Percentiles rank a stretch among this genome's conserved stretches.
Evolutionary conservation across 495 filamentous ascomycete species (phyloP).

Genomic region (Penicillium canescens): DNA sequence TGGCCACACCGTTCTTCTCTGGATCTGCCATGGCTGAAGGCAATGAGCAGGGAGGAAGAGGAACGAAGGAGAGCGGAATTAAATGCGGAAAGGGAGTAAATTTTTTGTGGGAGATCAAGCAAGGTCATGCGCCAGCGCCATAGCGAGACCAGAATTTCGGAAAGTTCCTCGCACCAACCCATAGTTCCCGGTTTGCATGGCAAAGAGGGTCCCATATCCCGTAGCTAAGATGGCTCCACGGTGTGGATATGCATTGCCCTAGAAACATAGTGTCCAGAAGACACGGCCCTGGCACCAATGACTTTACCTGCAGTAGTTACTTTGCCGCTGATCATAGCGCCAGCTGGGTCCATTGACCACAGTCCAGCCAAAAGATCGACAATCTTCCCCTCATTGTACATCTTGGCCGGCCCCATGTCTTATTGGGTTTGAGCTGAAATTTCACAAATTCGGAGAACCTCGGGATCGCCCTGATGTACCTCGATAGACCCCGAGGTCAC

Average conservation of each 20-base stretch:
- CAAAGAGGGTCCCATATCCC: background rate
- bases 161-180: constrained; percentile 7
- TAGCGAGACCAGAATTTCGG: background rate
- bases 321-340: constrained; percentile 6
- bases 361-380: constrained; percentile 12
- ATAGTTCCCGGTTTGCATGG: constrained; percentile 5
- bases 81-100: background rate
- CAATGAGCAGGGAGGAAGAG: background rate
- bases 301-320: background rate
- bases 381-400: constrained; percentile 6
- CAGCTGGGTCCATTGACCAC: constrained; percentile 4
- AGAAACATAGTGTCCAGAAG: background rate
- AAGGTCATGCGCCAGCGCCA: constrained; percentile 1
- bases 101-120: constrained; percentile 2
- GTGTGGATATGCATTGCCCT: constrained; percentile 8
- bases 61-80: constrained; percentile 1
- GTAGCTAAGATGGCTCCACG: constrained; percentile 3
- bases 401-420: background rate
- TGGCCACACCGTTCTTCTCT: constrained; percentile 12
- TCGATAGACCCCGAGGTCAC: background rate
- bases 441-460: constrained; percentile 2
- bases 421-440: background rate
- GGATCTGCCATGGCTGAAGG: constrained; percentile 11
- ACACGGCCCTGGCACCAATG: background rate
- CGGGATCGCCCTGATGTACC: background rate